Conservation (phyloP, 495 filamentous ascomycete species). For the Collariella sp. region DNA sequence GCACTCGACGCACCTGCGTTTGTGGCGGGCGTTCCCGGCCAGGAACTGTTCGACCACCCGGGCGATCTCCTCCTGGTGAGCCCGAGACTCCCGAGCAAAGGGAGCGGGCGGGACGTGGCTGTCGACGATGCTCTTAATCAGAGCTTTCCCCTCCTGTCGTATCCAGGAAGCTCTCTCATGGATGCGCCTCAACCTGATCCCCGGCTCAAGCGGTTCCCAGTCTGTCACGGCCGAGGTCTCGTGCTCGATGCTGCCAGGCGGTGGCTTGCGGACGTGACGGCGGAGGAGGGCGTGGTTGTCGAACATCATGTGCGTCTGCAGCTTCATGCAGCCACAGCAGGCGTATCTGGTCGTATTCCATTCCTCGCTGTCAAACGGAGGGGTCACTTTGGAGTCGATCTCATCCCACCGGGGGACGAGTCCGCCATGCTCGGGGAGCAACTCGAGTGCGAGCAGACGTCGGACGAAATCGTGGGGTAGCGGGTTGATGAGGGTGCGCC, state of each 20-base stretch:
- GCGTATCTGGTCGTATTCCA: slow-evolving; percentile 20
- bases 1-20: slow-evolving; percentile 13
- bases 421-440: slow-evolving; percentile 17
- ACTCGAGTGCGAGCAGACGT: slow-evolving; percentile 22
- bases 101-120: not conserved
- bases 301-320: slow-evolving; percentile 20
- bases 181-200: not conserved
- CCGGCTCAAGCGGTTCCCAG: slow-evolving; percentile 12
- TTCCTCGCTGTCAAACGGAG: not conserved
- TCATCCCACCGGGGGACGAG: slow-evolving; percentile 14
- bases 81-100: not conserved
- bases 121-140: not conserved
- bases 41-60: not conserved
- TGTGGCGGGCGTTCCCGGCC: slow-evolving; percentile 10
- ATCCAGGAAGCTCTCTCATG: not conserved
- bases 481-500: slow-evolving; percentile 11
- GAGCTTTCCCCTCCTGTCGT: not conserved
- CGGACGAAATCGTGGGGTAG: slow-evolving; percentile 10
- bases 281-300: slow-evolving; percentile 18
- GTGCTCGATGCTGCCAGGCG: slow-evolving; percentile 14
- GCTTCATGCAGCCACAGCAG: slow-evolving; percentile 21
- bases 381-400: not conserved
- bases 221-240: slow-evolving; percentile 5
- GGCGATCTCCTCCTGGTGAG: not conserved
- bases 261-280: slow-evolving; percentile 15